These are phyloP conservation scores for Wickerhamomyces queroliae DNA, from an alignment of 805 yeast genomes.

Conservation along the genomic window DNA sequence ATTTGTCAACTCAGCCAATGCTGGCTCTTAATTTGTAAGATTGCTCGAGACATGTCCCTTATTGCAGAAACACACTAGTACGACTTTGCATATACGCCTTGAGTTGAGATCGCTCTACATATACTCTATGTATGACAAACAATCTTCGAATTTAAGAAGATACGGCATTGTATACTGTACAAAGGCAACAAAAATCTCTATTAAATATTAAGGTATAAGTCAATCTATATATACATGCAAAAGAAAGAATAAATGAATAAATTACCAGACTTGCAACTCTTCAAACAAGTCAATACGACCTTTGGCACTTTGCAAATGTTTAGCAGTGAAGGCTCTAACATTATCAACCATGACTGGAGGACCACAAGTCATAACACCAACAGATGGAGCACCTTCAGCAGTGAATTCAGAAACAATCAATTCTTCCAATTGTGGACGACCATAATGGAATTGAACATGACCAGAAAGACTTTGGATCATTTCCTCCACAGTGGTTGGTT, in stretches of 20 bases:
- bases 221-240: background rate
- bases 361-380: constrained; percentile 59
- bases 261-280: constrained; percentile 68
- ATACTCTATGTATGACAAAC: too few relatives aligned
- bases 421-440: constrained; percentile 40
- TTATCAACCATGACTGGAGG: constrained; percentile 54
- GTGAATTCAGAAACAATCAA: constrained; percentile 32
- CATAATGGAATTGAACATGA: constrained; percentile 27
- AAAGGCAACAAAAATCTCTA: background rate
- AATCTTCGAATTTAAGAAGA: too few relatives aligned
- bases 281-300: constrained; percentile 66
- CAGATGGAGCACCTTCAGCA: constrained; percentile 30
- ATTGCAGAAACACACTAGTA: too few relatives aligned
- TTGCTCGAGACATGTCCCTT: too few relatives aligned
- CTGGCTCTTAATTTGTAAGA: too few relatives aligned
- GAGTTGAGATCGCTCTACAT: too few relatives aligned
- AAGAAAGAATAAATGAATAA: background rate
- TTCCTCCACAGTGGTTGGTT: background rate
- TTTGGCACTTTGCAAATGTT: constrained; percentile 33
- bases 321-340: constrained; percentile 39
- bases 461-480: background rate
- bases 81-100: too few relatives aligned
- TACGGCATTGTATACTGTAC: background rate
- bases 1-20: too few relatives aligned
- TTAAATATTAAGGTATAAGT: too few relatives aligned